phyloP scores from a whole-genome alignment of 345 rosid species.

The Ceriops decandra region DNA sequence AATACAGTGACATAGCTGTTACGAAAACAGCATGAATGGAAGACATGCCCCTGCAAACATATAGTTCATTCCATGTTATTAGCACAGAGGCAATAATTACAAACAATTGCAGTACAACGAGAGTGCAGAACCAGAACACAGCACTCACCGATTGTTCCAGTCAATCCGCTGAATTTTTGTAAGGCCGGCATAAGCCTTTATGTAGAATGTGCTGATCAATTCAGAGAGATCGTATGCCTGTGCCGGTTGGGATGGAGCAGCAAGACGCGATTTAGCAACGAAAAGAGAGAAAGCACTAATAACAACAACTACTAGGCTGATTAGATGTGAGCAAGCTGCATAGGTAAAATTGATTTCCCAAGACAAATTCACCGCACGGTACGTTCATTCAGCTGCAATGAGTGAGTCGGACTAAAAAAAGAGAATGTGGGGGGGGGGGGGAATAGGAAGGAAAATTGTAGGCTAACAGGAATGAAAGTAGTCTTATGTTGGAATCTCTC shows the following conservation, averaged over 20 bases:
- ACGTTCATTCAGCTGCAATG: neutral
- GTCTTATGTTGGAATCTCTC: neutral
- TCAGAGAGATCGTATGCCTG: slow-evolving; percentile 28
- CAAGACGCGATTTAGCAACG: too few species aligned
- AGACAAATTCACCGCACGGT: neutral
- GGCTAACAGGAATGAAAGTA: neutral
- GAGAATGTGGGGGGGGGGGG: too few species aligned
- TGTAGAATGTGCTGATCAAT: slow-evolving; percentile 26
- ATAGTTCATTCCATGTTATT: neutral
- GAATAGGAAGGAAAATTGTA: too few species aligned
- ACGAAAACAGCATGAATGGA: slow-evolving; percentile 24
- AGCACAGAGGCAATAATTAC: neutral
- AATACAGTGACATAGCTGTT: slow-evolving; percentile 26
- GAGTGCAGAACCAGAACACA: neutral
- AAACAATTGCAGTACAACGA: neutral
- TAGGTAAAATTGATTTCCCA: neutral
- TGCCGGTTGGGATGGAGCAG: neutral
- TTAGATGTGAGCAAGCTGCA: neutral
- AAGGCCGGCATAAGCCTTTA: slow-evolving; percentile 25
- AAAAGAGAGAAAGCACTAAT: neutral
- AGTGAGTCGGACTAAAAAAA: too few species aligned
- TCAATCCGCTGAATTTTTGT: slow-evolving; percentile 29
- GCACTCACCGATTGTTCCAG: slow-evolving; percentile 34
- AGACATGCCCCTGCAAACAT: slow-evolving; percentile 24
- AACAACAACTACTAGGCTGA: neutral